Base-by-base conservation (phyloP, 352 stramenopile genomes). In the Phytophthora fragariaefolia region DNA sequence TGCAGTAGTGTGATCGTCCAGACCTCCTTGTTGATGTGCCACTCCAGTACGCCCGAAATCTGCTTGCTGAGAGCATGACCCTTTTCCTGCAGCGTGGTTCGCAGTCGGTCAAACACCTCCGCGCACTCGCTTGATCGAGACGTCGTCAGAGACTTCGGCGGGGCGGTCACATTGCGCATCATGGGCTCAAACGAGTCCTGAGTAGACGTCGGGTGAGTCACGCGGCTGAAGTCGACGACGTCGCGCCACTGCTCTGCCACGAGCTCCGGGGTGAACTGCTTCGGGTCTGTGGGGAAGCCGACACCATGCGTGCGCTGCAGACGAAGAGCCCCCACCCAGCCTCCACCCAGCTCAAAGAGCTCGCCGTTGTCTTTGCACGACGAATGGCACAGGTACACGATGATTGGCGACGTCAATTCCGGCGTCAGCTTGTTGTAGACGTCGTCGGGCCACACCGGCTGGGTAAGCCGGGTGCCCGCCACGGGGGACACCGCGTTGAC, bases 121-220 rank as follows among this genome's bases (percentile, higher is more conserved):
- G 69, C 69, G n/a, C 82, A 88, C 52, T 87, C 74, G 23, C 66
- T 75, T 13, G 82, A 87, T 28, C 75, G 75, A 26, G 79, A 76
- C 12, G 83, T 92, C 54, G 71, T 80, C 20, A 92, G 63, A 17
- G 80, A 87, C 18, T 77, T 78, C 1, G 83, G 78, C 4, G 83
- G 60, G 8, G 80, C 76, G 24, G 59, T 76, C 40, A 82, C 77
- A 59, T 92, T 92, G 53, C 80, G 79, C 74, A 92, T 89, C 77
- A 92, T 92, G 15, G 83, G 81, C 55, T 87, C 82, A 34, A 92
- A 92, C 46, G 80, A 86, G 54, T 92, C 80, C 49, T 92, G 83
- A 12, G 83, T 92, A n/a, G 79, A 80, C 45, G 67, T 74, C 36
- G 83, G 83, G 46, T 92, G 80, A 13, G 83, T 90, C 57, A 90